A percentile compares a stretch with the other conserved stretches of the same genome.
phyloP scores from a whole-genome alignment of 805 yeast genomes.

The Wickerhamiella parazyma region DNA sequence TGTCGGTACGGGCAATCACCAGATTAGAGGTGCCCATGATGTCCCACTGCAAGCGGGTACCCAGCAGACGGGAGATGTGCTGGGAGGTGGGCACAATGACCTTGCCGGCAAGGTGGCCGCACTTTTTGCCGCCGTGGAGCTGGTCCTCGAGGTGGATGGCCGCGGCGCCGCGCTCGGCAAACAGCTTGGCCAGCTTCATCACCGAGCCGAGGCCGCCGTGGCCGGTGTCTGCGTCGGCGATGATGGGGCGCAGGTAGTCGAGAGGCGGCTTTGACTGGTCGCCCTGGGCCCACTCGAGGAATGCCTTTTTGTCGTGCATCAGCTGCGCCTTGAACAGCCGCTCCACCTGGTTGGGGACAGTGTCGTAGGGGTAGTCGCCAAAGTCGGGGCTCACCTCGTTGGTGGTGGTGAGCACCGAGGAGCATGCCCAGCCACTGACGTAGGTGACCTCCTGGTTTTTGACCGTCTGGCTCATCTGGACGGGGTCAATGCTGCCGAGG shows the following conservation, averaged over 20 bases:
- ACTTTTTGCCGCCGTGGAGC: slow-evolving; percentile 50
- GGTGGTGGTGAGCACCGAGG: slow-evolving; percentile 42
- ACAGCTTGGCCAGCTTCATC: slow-evolving; percentile 50
- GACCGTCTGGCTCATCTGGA: slow-evolving; percentile 45
- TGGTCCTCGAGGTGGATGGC: slow-evolving; percentile 56
- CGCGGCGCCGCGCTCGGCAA: slow-evolving; percentile 56
- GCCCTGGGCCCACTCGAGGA: slow-evolving; percentile 30
- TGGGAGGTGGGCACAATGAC: slow-evolving; percentile 47
- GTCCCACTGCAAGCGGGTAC: slow-evolving; percentile 53
- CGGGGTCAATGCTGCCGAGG: slow-evolving; percentile 49
- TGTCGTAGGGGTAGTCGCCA: slow-evolving; percentile 57
- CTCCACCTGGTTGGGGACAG: slow-evolving; percentile 55
- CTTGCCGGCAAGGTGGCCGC: slow-evolving; percentile 52
- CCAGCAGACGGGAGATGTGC: slow-evolving; percentile 40
- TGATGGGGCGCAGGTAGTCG: slow-evolving; percentile 48
- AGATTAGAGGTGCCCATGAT: slow-evolving; percentile 45
- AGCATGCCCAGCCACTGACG: slow-evolving; percentile 17
- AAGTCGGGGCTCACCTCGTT: slow-evolving; percentile 53
- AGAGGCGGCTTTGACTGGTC: slow-evolving; percentile 21
- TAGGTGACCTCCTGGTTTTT: slow-evolving; percentile 29
- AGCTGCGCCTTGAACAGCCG: slow-evolving; percentile 44
- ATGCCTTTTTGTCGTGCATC: slow-evolving; percentile 41
- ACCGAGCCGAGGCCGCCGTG: slow-evolving; percentile 50
- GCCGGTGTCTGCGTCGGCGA: slow-evolving; percentile 58
- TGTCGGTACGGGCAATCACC: slow-evolving; percentile 48